A percentile compares a stretch with the other conserved stretches of the same genome.
phyloP scores from a whole-genome alignment of 306 rosid species.

The Cajanus cajan region DNA sequence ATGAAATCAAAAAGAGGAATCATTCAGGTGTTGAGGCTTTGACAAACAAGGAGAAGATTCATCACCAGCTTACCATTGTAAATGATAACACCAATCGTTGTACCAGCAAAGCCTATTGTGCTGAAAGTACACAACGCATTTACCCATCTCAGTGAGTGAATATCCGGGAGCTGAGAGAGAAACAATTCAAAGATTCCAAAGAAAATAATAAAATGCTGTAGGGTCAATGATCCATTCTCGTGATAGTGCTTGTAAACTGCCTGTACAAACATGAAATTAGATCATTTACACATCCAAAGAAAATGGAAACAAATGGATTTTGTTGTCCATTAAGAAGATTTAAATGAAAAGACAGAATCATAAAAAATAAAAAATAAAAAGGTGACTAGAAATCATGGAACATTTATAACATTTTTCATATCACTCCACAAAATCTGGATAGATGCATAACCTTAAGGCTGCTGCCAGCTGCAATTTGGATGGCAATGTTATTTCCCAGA shows the following conservation, averaged over 20 bases:
- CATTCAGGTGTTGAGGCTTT: neutral
- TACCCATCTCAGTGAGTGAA: conserved; percentile 75
- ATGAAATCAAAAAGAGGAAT: neutral
- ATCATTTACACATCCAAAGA: neutral
- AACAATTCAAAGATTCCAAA: conserved; percentile 69
- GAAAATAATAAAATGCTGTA: conserved; percentile 70
- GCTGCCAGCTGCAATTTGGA: conserved; percentile 81
- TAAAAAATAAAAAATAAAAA: neutral
- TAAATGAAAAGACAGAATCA: neutral
- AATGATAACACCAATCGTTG: conserved; percentile 69
- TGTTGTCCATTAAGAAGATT: neutral
- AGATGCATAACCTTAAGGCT: conserved; percentile 63
- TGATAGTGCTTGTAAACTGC: conserved; percentile 65
- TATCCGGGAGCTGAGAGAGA: conserved; percentile 79
- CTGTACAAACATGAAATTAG: conserved; percentile 26
- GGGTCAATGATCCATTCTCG: conserved; percentile 50
- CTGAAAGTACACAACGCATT: conserved; percentile 83
- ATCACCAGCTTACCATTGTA: conserved; percentile 51
- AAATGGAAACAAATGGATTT: neutral
- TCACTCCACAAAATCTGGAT: neutral
- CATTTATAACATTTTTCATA: neutral
- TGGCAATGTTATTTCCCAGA: conserved; percentile 76
- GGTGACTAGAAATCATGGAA: neutral
- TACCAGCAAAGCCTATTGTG: conserved; percentile 73
- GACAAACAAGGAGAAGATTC: neutral